Base-by-base conservation (phyloP, 2,329 filamentous ascomycete species). In the Lasiodiplodia sp. region DNA sequence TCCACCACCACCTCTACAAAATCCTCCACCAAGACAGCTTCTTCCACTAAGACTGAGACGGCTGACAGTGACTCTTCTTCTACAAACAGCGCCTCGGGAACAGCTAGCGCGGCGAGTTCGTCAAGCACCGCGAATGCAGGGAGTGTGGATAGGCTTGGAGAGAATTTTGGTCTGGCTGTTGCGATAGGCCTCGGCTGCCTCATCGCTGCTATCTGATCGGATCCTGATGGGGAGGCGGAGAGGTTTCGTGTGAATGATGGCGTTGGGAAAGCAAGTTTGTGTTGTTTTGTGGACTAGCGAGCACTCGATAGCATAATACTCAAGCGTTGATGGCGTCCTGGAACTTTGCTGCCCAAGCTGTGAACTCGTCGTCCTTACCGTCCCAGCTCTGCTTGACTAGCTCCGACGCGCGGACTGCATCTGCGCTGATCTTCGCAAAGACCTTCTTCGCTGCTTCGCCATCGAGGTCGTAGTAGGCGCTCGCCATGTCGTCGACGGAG, bases 351-450 rank as follows among this genome's bases (percentile, higher is more conserved):
- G 86, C 88, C 94, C 94, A 97, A 18, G 86, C 83, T 0, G 89
- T 91, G 75, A 96, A 97, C 74, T 91, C 92, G 74, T 97, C 94
- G 21, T 87, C 84, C 57, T 86, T 79, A 0, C 86, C 89, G 2
- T 86, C 80, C 91, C 92, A 94, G 23, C 85, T 83, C 69, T 83
- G 81, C 62, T 82, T 81, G 14, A 92, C 78, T 58, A 90, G 75
- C 68, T 87, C 84, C 0, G 86, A 84, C 0, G 85, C 86, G 0
- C 79, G 81, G 71, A 86, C 86, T 0, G 91, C 89, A 63, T 88
- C 85, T 1, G 82, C 80, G 69, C 89, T 88, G 73, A 89, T 90
- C 51, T 85, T 82, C 4, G 86, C 83, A 81, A 93, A 85, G 25
- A 81, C 80, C 7, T 78, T 77, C 72, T 89, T 88, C 55, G 91